Base-by-base conservation (phyloP, 2,329 filamentous ascomycete genomes). In the Xylaria arbuscula region DNA sequence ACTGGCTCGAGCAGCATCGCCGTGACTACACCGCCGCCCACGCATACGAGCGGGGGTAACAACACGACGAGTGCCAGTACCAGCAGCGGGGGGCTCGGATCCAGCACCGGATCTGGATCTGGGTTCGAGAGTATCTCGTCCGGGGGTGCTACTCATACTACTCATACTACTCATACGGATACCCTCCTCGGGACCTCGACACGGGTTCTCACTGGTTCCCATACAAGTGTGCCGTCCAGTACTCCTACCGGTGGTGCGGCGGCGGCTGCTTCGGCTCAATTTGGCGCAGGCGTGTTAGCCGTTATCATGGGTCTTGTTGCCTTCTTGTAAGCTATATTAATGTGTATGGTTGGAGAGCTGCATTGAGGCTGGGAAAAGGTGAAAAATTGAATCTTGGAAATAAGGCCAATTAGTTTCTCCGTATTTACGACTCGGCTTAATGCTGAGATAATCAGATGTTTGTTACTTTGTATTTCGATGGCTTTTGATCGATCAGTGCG, bases 261-360 rank as follows among this genome's bases (percentile, higher is more conserved):
- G 42, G 71, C 67, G 42, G 71, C 28, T 2, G 28, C 67, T 7
- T 64, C 71, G 15, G 61, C 54, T 19, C 38, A 48, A 22, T 15
- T 72, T 1, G 72, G 70, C 1, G 70, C 67, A 7, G 75, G 73
- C 6, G 40, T 76, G 19, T 9, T 76, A 59, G 74, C 69, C 51
- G 75, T 72, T 11, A 55, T 76, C 10, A 13, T 73, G 15, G 75
- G 74, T 50, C 58, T 68, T 32, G 59, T 70, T 54, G 75, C 61
- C 51, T 64, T 67, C 3, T 47, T 76, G 61, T 76, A 67, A 72
- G 54, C 28, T 2, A 61, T 38, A 17, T 7, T 11, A 6, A 45
- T n/a, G n/a, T 45, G 40, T 45, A 45, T 7, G 15, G 8, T 19
- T 47, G 24, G 22, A 9, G 19, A 47, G 38, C 32, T 13, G n/a